These are phyloP conservation scores for Trichoderma simmonsii DNA, from an alignment of 2,329 filamentous ascomycete species.

Conservation along the genomic window DNA sequence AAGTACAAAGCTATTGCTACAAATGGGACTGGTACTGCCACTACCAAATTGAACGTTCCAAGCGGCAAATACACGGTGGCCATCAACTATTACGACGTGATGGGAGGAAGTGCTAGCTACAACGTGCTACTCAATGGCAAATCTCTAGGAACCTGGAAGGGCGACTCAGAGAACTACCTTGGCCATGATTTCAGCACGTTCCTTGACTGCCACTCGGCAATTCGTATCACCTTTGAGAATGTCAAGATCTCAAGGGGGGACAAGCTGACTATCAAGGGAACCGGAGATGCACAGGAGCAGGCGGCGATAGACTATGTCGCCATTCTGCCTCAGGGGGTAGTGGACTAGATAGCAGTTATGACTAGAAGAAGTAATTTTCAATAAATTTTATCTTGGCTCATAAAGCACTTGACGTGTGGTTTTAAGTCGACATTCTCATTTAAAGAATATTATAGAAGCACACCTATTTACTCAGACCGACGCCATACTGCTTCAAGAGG, in stretches of 20 bases:
- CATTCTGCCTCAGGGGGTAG: conserved; percentile 55
- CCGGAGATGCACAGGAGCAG: conserved; percentile 53
- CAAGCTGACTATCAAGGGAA: conserved; percentile 1
- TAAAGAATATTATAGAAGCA: neutral
- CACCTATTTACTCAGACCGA: neutral
- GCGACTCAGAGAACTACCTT: conserved; percentile 4
- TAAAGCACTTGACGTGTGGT: neutral
- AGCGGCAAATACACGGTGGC: conserved; percentile 60
- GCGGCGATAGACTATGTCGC: conserved; percentile 67
- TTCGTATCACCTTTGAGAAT: conserved; percentile 1
- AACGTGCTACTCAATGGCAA: conserved; percentile 3
- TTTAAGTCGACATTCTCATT: neutral
- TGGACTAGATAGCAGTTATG: conserved; percentile 44
- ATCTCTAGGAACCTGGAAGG: conserved; percentile 1
- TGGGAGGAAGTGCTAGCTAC: conserved; percentile 50
- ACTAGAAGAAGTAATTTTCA: neutral
- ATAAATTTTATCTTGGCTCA: neutral
- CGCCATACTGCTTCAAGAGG: neutral
- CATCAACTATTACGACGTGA: conserved; percentile 64
- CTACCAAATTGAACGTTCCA: conserved; percentile 22
- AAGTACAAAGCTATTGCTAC: conserved; percentile 55
- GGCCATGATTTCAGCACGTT: conserved; percentile 9
- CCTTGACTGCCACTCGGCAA: conserved; percentile 9
- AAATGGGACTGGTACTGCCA: conserved; percentile 15
- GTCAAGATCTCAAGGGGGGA: neutral